Evolutionary conservation across 2,329 filamentous ascomycete species (phyloP), one percentile per base, ranked within the genome.

Genomic region (Aureobasidium sp.): DNA sequence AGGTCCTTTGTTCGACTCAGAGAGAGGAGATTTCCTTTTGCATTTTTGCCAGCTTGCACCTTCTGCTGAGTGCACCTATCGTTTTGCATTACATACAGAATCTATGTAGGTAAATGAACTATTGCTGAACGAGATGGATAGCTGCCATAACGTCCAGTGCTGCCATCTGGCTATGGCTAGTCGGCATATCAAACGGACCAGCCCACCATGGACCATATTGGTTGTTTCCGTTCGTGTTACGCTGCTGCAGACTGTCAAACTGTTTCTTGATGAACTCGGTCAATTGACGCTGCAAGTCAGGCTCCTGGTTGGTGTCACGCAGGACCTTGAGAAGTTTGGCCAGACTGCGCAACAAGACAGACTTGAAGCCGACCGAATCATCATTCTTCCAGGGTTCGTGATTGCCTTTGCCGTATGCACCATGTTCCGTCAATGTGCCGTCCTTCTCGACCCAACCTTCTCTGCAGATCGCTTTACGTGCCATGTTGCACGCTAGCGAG

Each of bases 141-240:
- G 66, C 66, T 27, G 69, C 69, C 68, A 70, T 69, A n/a, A 70
- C 65, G 65, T 71, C 68, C 29, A 71, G 31, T 40, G 67, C 66
- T 29, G 69, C 67, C 67, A 70, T 66, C 49, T 71, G 68, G 33
- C 63, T 65, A 44, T 71, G 69, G 52, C 65, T 66, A 1, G 69
- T 71, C 11, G 67, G 66, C 44, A 49, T 60, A 35, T 69, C 69
- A 40, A 67, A 67, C 14, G 69, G 69, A 1, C 69, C 69, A 39
- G 63, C 61, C 69, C 69, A 71, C 69, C 69, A 71, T 14, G 69
- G 69, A 12, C 69, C 69, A 63, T 71, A 71, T 61, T 69, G 68
- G 5, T 65, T 65, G 22, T 64, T 68, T 1, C 68, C 67, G 42
- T 71, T 69, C 14, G 68, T 69, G 45, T 69, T 69, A 24, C 62